These are phyloP conservation scores for Penicillium coffeae DNA, from an alignment of 495 filamentous ascomycete species.

Conservation along the genomic window DNA sequence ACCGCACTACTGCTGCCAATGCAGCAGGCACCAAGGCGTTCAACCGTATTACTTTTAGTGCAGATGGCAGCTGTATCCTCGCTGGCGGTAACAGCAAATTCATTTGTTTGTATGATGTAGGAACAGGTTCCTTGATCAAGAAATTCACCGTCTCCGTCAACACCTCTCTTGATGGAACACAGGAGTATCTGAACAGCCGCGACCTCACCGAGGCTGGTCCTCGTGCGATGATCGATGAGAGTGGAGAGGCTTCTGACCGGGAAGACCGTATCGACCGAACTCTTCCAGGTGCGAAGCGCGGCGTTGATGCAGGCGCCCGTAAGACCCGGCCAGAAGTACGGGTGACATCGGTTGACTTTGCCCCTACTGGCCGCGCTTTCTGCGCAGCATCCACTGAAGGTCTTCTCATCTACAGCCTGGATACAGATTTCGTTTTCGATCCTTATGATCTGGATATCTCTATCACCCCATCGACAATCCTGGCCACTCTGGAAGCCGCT, in stretches of 20 bases:
- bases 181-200: conserved; percentile 92
- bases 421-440: conserved; percentile 75
- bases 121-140: conserved; percentile 82
- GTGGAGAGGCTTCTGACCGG: conserved; percentile 82
- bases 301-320: conserved; percentile 68
- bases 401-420: conserved; percentile 84
- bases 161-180: conserved; percentile 87
- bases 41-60: conserved; percentile 80
- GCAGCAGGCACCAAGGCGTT: conserved; percentile 85
- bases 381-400: conserved; percentile 95
- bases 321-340: conserved; percentile 76
- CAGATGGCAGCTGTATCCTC: conserved; percentile 84
- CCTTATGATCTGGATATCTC: conserved; percentile 93
- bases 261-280: conserved; percentile 77
- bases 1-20: conserved; percentile 87
- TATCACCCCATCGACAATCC: conserved; percentile 78
- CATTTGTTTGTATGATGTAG: conserved; percentile 91
- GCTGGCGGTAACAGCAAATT: conserved; percentile 95
- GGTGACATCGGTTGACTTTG: conserved; percentile 82
- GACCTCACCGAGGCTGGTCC: conserved; percentile 89
- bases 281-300: conserved; percentile 85
- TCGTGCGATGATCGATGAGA: conserved; percentile 72
- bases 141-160: conserved; percentile 95
- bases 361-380: conserved; percentile 82
- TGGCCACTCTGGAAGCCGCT: conserved; percentile 61